Evolutionary conservation across 176 grass and related monocot species (phyloP).

Genomic region (Ensete ventricosum): DNA sequence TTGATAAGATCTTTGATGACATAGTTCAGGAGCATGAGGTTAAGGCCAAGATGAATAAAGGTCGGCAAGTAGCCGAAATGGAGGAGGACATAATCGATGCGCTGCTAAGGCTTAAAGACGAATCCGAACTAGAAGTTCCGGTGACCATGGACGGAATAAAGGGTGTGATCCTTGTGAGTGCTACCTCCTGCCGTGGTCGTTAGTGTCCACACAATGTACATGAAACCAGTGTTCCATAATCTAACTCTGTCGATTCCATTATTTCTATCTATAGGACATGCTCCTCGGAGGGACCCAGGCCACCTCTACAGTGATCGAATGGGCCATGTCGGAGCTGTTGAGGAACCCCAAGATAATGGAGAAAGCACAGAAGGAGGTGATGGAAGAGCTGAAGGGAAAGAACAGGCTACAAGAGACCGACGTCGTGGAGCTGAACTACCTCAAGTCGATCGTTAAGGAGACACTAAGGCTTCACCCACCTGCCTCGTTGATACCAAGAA

Average conservation of each 20-base stretch:
- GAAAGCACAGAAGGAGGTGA: not conserved
- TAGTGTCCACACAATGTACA: no score
- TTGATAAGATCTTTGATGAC: conserved; percentile 42
- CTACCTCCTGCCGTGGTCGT: not conserved
- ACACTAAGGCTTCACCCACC: not conserved
- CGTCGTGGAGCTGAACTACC: not conserved
- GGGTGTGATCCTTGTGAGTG: conserved; percentile 39
- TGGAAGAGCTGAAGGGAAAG: not conserved
- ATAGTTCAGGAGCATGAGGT: conserved; percentile 40
- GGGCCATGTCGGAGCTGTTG: not conserved
- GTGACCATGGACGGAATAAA: conserved; percentile 36
- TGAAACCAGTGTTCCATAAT: not conserved
- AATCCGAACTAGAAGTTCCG: conserved; percentile 28
- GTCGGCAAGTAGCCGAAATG: conserved; percentile 9
- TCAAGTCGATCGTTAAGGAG: not conserved
- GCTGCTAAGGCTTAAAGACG: conserved; percentile 35
- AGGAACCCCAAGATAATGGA: not conserved
- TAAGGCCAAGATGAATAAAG: conserved; percentile 1
- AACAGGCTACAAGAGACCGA: not conserved
- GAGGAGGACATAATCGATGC: conserved; percentile 39
- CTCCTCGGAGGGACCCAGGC: not conserved
- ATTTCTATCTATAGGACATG: not conserved
- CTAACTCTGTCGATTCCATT: no score
- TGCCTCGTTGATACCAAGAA: no score
- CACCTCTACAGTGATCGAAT: not conserved